Conservation (phyloP, 2,329 filamentous ascomycete species). For the Eutypa lata region DNA sequence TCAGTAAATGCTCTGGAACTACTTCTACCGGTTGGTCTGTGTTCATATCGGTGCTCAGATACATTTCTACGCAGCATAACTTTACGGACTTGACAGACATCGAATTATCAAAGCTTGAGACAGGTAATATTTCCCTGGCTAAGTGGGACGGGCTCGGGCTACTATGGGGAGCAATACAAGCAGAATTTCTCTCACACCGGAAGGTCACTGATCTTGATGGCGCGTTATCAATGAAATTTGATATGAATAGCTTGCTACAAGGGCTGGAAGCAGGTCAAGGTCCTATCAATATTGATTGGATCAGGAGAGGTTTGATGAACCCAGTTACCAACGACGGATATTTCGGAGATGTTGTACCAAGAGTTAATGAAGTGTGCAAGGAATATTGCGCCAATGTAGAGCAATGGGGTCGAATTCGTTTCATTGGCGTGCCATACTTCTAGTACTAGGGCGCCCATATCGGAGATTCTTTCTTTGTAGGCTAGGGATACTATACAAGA, state of each 20-base stretch:
- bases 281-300: not conserved
- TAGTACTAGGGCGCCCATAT: not conserved
- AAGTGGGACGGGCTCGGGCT: constrained; percentile 4
- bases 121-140: not conserved
- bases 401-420: not conserved
- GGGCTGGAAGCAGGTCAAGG: not conserved
- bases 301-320: not conserved
- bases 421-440: not conserved
- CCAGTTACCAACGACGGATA: too few relatives aligned
- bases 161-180: constrained; percentile 34
- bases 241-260: constrained; percentile 1
- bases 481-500: too few relatives aligned
- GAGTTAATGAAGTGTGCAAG: not conserved
- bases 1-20: not conserved
- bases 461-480: not conserved
- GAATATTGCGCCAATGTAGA: not conserved
- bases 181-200: constrained; percentile 34
- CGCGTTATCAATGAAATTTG: constrained; percentile 7
- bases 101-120: not conserved
- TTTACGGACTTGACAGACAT: not conserved
- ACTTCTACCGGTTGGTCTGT: not conserved
- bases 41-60: not conserved
- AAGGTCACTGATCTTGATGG: constrained; percentile 22
- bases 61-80: not conserved
- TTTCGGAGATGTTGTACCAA: not conserved